Base-by-base conservation (phyloP, 2,329 filamentous ascomycete species). In the Nemania sp. region DNA sequence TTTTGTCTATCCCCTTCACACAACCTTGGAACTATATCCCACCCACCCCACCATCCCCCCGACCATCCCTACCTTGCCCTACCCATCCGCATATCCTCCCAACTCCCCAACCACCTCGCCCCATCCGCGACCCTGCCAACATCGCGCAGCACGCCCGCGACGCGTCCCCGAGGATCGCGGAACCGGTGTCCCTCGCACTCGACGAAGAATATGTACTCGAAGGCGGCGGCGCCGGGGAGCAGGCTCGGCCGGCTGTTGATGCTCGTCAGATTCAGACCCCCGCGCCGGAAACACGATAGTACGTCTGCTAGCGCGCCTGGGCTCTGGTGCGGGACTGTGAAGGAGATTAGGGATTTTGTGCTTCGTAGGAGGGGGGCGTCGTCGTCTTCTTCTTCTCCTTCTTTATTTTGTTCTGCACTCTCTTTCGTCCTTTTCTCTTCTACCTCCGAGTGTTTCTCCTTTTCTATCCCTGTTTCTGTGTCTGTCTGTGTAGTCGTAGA, bases 201-300 rank as follows among this genome's bases (percentile, higher is more conserved):
- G 24, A 97, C 86, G 68, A 97, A 92, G 75, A 97, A 97, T 31
- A 97, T 82, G 73, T 97, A 97, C 69, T 95, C 86, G 83, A 96
- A 97, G 17, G 59, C 42, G 2, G 20, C 37, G 26, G 30, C 54
- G 23, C 44, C 48, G 15, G 43, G 46, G 15, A 39, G 31, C 4
- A 89, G 81, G 64, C 89, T 91, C 5, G 93, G 93, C 60, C 93
- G 76, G 61, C 89, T 91, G 69, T 91, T 92, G 71, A 97, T 96
- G 70, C 88, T 93, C 24, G 92, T 97, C 62, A 97, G 75, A 69
- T 97, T 96, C 52, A 97, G 78, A 5, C 80, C 80, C 61, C 83
- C 80, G 6, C 76, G 77, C 59, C 86, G 85, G 74, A 97, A 97
- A 51, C 90, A 89, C 45, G 86, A 81, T 54, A 97, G 77, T 24